phyloP scores from a whole-genome alignment of 768 basidiomycete genomes.

The Cubamyces lactineus region DNA sequence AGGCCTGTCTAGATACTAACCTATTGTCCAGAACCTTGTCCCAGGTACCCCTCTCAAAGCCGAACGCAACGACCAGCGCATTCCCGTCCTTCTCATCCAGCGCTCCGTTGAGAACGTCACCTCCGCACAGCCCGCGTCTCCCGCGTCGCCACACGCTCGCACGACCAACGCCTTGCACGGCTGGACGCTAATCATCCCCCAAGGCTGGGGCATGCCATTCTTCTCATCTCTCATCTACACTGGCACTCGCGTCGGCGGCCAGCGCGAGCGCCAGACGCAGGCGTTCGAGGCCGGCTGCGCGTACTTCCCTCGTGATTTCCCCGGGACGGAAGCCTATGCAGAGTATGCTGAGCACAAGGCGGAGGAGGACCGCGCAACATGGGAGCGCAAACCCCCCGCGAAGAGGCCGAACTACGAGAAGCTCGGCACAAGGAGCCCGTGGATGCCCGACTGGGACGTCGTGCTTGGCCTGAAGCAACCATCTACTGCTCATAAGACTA shows the following conservation, averaged over 20 bases:
- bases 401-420: slow-evolving; percentile 77
- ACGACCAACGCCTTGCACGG: slow-evolving; percentile 58
- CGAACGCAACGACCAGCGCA: slow-evolving; percentile 73
- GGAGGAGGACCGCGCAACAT: slow-evolving; percentile 56
- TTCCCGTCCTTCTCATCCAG: slow-evolving; percentile 85
- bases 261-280: slow-evolving; percentile 81
- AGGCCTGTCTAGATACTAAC: neutral
- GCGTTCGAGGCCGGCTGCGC: slow-evolving; percentile 76
- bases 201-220: slow-evolving; percentile 92
- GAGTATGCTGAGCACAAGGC: slow-evolving; percentile 52
- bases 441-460: slow-evolving; percentile 73
- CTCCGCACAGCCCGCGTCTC: slow-evolving; percentile 19
- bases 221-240: slow-evolving; percentile 81
- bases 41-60: slow-evolving; percentile 78
- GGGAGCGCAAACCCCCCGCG: slow-evolving; percentile 85
- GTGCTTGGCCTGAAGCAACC: slow-evolving; percentile 55
- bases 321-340: slow-evolving; percentile 57
- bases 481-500: neutral
- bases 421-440: slow-evolving; percentile 70
- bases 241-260: slow-evolving; percentile 83
- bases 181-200: slow-evolving; percentile 85
- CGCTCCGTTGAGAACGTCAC: slow-evolving; percentile 59
- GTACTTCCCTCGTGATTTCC: slow-evolving; percentile 85
- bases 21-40: slow-evolving; percentile 58
- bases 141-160: slow-evolving; percentile 10